Percentiles rank a stretch among this genome's conserved stretches.
Evolutionary conservation across 2,329 filamentous ascomycete species (phyloP).

Genomic region (Calonectria henricotiae): DNA sequence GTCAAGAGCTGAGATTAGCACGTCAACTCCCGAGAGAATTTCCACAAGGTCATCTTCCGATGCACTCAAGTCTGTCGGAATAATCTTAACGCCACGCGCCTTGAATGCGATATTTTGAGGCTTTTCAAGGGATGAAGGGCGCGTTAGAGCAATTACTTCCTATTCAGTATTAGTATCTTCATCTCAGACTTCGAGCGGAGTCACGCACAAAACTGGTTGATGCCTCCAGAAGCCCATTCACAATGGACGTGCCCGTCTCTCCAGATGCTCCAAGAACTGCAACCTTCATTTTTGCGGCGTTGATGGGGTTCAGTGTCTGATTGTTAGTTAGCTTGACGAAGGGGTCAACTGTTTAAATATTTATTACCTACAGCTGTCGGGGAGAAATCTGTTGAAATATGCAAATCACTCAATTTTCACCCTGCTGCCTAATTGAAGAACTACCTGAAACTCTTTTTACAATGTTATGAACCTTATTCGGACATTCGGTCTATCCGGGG

Average conservation of each 20-base stretch:
- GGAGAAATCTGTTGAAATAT: neutral
- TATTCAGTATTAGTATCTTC: neutral
- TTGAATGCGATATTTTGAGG: neutral
- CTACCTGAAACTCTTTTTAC: neutral
- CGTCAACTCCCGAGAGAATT: constrained; percentile 20
- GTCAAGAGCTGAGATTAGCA: constrained; percentile 10
- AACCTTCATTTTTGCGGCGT: constrained; percentile 17
- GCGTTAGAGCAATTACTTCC: constrained; percentile 26
- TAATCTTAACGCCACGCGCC: neutral
- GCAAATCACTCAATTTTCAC: neutral
- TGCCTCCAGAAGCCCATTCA: constrained; percentile 18
- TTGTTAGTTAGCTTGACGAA: neutral
- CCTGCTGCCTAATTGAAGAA: neutral
- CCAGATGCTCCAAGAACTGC: constrained; percentile 31
- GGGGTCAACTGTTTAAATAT: neutral
- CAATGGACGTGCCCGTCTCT: constrained; percentile 26
- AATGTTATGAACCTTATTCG: neutral
- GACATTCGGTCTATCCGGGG: neutral
- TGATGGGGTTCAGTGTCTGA: neutral
- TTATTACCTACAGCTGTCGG: neutral
- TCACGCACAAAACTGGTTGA: neutral
- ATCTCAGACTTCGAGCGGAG: neutral
- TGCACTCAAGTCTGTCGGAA: constrained; percentile 5
- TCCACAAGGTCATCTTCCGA: constrained; percentile 11
- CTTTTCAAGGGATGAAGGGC: constrained; percentile 20